A percentile compares a stretch with the other conserved stretches of the same genome.
Evolutionary conservation across 352 stramenopile genomes (phyloP).

Genomic region (Pythium sukuiense): DNA sequence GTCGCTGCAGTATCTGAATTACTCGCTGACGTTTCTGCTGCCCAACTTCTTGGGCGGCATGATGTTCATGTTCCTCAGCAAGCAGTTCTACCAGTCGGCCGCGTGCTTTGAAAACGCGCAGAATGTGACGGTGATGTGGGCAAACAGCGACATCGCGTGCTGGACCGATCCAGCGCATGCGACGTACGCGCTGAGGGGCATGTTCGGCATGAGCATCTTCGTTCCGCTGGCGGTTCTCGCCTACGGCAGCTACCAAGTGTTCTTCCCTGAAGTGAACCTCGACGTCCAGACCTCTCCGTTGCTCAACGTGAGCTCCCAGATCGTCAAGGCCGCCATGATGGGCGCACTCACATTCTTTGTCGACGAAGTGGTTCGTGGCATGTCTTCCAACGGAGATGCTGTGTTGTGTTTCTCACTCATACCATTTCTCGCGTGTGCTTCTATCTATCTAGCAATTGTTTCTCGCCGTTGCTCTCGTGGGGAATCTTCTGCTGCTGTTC

Average conservation of each 20-base stretch:
- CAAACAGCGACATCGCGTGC: constrained; percentile 32
- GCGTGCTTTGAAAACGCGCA: constrained; percentile 24
- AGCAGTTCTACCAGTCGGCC: constrained; percentile 37
- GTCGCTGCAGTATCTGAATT: constrained; percentile 37
- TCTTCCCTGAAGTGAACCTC: constrained; percentile 42
- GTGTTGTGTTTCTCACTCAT: not conserved
- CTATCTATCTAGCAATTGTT: constrained; percentile 25
- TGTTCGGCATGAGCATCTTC: constrained; percentile 44
- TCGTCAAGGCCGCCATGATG: constrained; percentile 41
- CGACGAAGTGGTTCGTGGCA: constrained; percentile 32
- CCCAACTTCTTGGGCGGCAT: constrained; percentile 32
- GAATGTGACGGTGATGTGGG: constrained; percentile 28
- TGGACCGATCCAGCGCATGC: constrained; percentile 27
- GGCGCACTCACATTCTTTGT: constrained; percentile 39
- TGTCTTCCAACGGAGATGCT: too few species aligned
- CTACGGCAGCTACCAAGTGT: constrained; percentile 41
- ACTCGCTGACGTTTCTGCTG: constrained; percentile 38
- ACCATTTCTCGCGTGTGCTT: not conserved
- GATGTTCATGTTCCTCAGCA: constrained; percentile 43
- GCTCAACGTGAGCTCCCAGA: constrained; percentile 39
- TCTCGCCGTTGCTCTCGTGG: constrained; percentile 28
- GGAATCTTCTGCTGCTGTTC: constrained; percentile 36
- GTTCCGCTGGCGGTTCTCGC: constrained; percentile 37
- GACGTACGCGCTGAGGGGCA: constrained; percentile 31
- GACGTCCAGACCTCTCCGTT: constrained; percentile 39